These are phyloP conservation scores for Xylaria scruposa DNA, from an alignment of 495 filamentous ascomycete species.

Conservation along the genomic window DNA sequence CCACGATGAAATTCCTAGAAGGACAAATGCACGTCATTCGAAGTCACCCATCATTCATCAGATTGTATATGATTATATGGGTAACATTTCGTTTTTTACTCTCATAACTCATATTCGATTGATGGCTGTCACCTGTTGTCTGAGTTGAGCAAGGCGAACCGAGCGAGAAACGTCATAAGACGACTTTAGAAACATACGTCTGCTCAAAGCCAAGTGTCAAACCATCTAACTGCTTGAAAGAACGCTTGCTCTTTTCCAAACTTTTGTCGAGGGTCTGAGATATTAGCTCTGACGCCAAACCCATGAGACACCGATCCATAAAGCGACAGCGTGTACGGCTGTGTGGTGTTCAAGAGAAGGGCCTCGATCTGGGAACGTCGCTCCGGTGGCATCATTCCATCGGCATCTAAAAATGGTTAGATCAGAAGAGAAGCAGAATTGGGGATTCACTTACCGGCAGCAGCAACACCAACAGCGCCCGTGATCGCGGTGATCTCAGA, in stretches of 20 bases:
- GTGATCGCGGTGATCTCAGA: slow-evolving; percentile 69
- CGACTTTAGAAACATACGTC: neutral
- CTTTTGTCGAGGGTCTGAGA: slow-evolving; percentile 63
- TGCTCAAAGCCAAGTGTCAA: slow-evolving; percentile 51
- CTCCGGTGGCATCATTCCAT: slow-evolving; percentile 66
- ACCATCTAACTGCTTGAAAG: slow-evolving; percentile 75
- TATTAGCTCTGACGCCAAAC: slow-evolving; percentile 70
- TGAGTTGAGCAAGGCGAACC: neutral
- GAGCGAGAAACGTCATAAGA: neutral
- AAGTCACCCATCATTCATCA: no score
- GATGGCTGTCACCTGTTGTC: neutral
- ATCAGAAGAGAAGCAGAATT: slow-evolving; percentile 8
- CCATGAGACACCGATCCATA: slow-evolving; percentile 72
- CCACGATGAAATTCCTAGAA: neutral
- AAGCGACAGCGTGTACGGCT: slow-evolving; percentile 69
- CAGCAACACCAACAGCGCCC: slow-evolving; percentile 71
- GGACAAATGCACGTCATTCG: neutral
- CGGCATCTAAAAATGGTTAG: slow-evolving; percentile 55
- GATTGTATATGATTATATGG: neutral
- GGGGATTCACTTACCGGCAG: slow-evolving; percentile 59
- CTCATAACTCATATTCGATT: neutral
- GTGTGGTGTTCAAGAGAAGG: slow-evolving; percentile 33
- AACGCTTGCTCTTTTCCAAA: slow-evolving; percentile 82
- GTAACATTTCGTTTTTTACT: neutral
- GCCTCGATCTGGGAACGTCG: slow-evolving; percentile 62